Base-by-base conservation (phyloP, 2,329 filamentous ascomycete genomes). In the Geosmithia putterillii region DNA sequence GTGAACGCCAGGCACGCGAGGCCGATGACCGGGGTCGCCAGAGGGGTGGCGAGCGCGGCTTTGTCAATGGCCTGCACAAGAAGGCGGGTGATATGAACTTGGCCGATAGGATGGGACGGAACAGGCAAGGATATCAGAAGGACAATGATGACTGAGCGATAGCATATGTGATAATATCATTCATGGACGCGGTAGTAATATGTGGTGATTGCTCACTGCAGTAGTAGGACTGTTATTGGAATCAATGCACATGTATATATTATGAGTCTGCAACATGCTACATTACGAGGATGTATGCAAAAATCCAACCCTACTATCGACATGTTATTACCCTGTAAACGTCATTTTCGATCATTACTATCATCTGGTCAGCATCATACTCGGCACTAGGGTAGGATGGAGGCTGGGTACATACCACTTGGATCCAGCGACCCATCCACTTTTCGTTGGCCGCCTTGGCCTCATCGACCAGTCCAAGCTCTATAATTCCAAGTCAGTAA, bases 1-100 rank as follows among this genome's bases (percentile, higher is more conserved):
- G 70, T 47, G 86, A 94, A 51, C 71, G 74, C 41, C 66, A 66
- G 17, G 74, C 79, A 38, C 70, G 72, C 12, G 79, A 85, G 47
- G 74, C 76, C 1, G 86, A 94, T 43, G 77, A 87, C 23, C 65
- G 59, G 47, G 74, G 74, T 19, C 68, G 83, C 45, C 70, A 78
- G 53, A 75, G 76, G 43, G 79, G 74, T 4, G 78, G 78, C 5
- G 79, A 78, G 35, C 73, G 75, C 5, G 70, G 77, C 19, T 86
- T 87, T 51, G 70, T 79, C 42, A 76, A 76, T 46, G 70, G 70
- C 1, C 59, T 86, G 44, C 76, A 84, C 53, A 73, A 73, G 45
- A 71, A 79, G 51, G 73, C 68, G 39, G 67, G 67, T 12, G 65
- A 71, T 43, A 59, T 74, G 56, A 66, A 67, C 20, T 56, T 79